Percentiles rank a stretch among this genome's conserved stretches.
These are phyloP conservation scores for Nepenthes alata DNA, from an alignment of 179 eudicot species.

Conservation along the genomic window DNA sequence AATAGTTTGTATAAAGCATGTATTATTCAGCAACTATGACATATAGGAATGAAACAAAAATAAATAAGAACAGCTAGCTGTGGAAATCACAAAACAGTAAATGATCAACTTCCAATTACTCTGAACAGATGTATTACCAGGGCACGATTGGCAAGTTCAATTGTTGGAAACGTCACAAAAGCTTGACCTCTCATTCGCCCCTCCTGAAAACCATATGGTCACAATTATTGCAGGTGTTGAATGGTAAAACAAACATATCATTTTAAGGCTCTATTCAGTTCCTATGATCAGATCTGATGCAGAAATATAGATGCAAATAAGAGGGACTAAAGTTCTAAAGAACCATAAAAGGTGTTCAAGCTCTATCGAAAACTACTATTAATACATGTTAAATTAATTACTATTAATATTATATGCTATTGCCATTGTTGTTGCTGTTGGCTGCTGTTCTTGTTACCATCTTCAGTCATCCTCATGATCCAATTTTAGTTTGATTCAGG, in stretches of 20 bases:
- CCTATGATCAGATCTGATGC: not conserved
- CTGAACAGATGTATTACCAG: slow-evolving; percentile 34
- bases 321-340: not conserved
- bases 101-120: not conserved
- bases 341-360: not conserved
- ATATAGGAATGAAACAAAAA: no score
- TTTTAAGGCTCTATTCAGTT: no score
- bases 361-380: not conserved
- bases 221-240: not conserved
- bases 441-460: no score
- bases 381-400: no score
- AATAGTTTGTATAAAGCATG: no score
- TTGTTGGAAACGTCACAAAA: slow-evolving; percentile 88
- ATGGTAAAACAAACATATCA: not conserved
- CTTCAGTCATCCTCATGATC: no score
- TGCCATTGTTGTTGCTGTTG: no score
- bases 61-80: no score
- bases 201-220: slow-evolving; percentile 36
- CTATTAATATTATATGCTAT: no score
- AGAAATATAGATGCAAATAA: not conserved
- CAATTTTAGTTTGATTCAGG: no score
- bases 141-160: slow-evolving; percentile 72
- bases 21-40: no score
- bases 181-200: slow-evolving; percentile 99
- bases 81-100: not conserved